Percentiles rank a stretch among this genome's conserved stretches.
Evolutionary conservation across 805 yeast species (phyloP).

Genomic region (Lipomyces kockii): DNA sequence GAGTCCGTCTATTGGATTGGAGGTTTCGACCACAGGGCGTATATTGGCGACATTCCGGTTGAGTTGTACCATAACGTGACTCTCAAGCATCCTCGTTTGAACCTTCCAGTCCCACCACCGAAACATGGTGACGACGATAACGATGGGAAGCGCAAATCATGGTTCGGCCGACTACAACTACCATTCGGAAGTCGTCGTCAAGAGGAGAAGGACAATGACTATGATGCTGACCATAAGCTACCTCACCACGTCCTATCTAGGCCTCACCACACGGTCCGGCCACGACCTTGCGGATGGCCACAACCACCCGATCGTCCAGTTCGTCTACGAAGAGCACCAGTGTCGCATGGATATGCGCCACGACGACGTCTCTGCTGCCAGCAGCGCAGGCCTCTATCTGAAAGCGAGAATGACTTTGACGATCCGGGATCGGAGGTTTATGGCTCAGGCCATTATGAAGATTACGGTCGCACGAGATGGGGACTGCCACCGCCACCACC

Average conservation of each 20-base stretch:
- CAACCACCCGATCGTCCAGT: neutral
- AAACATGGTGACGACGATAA: slow-evolving; percentile 17
- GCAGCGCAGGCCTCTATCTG: slow-evolving; percentile 1
- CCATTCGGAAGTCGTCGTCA: neutral
- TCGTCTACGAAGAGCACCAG: too few relatives aligned
- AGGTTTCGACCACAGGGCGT: slow-evolving; percentile 81
- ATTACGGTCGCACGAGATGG: too few relatives aligned
- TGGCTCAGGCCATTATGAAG: neutral
- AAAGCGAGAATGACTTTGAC: neutral
- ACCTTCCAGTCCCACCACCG: neutral
- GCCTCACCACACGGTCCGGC: neutral
- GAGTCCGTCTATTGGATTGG: slow-evolving; percentile 71
- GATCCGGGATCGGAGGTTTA: neutral
- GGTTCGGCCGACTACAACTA: neutral
- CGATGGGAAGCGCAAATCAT: slow-evolving; percentile 5
- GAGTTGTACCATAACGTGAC: slow-evolving; percentile 55
- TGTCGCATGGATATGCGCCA: neutral
- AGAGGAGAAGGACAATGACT: neutral
- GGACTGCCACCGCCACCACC: too few relatives aligned
- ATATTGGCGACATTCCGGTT: slow-evolving; percentile 67
- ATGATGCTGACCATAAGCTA: neutral
- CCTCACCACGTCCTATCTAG: neutral
- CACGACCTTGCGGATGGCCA: neutral
- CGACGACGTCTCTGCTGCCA: neutral
- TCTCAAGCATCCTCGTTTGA: slow-evolving; percentile 3